Conservation (phyloP, 2,329 filamentous ascomycete species). For the Xylariaceae sp. region DNA sequence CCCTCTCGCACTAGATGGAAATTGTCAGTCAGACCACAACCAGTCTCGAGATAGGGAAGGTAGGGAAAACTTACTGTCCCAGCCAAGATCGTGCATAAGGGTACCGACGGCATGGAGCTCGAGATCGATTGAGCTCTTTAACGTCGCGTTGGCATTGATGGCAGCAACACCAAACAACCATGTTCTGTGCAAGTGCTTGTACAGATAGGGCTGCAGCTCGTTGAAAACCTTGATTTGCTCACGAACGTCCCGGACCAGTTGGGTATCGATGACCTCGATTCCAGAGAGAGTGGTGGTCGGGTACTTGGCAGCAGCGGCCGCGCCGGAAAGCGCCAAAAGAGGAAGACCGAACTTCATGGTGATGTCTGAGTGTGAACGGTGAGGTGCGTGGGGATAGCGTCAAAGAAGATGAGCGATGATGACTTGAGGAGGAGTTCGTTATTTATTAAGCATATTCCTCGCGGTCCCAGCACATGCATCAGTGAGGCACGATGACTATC, state of each 20-base stretch:
- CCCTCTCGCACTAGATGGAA: no score
- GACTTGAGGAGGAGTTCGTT: background rate
- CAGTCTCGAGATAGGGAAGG: background rate
- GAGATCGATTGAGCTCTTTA: background rate
- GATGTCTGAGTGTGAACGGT: background rate
- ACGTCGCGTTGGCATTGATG: background rate
- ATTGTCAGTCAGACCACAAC: no score
- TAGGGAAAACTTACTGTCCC: background rate
- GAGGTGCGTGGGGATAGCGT: background rate
- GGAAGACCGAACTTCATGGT: background rate
- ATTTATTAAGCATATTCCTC: no score
- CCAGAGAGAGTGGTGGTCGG: background rate
- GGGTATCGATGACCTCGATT: background rate
- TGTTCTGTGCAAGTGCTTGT: background rate
- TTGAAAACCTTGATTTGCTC: background rate
- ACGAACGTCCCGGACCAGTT: background rate
- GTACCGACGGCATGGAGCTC: background rate
- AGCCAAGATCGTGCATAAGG: background rate
- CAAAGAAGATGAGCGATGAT: background rate
- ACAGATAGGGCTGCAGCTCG: background rate
- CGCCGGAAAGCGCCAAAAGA: background rate
- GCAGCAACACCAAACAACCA: background rate
- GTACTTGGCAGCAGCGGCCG: background rate
- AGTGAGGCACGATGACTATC: no score
- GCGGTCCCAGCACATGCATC: no score